Evolutionary conservation across 805 yeast species (phyloP), one percentile per base, ranked within the genome.

Genomic region (Debaryomyces tyrocola): DNA sequence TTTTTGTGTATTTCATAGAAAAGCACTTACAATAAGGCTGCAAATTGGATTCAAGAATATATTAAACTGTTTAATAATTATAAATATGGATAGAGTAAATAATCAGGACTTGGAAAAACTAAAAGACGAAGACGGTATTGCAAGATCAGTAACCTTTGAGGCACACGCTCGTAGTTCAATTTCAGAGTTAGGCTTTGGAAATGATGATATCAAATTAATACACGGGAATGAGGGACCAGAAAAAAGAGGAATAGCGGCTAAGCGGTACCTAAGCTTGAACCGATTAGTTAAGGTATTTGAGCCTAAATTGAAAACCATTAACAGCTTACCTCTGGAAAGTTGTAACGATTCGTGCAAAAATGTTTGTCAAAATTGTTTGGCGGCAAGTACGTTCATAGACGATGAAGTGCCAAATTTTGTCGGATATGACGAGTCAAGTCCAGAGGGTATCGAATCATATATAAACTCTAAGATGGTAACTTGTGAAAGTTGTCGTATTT

Each of bases 351-450:
- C 37, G 8, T 45, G 48, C 18, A n/a, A 10, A 15, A 41, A 41
- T 37, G 18, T 18, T 7, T 45, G 48, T 18, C 48, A 45, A 31
- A 14, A 41, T 29, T 45, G 48, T 29, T 41, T 35, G 27, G 27
- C 27, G 27, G 27, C 27, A 24, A 24, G 27, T 6, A 24, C 27
- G 27, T 12, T 15, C 20, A 18, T 15, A 15, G 20, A 20, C 20
- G 38, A 35, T 4, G 38, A 35, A 18, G 20, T 15, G 9, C 15
- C 21, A 6, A 33, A 33, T 14, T 35, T 15, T 18, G 38, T 35
- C 7, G n/a, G 20, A 14, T 35, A 15, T 11, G 21, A 15, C 3
- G 4, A 24, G 2, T 24, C 27, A 7, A 24, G 27, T 8, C 20
- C 9, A 7, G 14, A 27, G 14, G 17, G n/a, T 20, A 9, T 14